phyloP scores from a whole-genome alignment of 1,284 basidiomycete species.

The Polyporus tsugae region DNA sequence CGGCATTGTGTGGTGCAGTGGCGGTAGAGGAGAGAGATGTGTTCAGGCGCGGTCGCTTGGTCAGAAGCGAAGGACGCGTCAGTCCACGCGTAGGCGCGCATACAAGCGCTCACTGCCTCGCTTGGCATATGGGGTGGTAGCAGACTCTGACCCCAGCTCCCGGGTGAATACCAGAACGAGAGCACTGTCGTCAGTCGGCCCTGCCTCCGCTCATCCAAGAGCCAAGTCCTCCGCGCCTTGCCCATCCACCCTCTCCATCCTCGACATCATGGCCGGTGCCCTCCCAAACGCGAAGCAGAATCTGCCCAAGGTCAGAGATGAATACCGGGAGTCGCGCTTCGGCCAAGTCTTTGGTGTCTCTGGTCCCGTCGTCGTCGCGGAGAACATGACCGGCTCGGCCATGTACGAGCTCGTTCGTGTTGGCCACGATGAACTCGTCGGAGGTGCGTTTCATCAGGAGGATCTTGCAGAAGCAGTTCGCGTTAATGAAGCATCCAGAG shows the following conservation, averaged over 20 bases:
- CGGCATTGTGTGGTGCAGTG: slow-evolving; percentile 61
- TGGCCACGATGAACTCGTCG: slow-evolving; percentile 96
- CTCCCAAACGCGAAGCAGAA: slow-evolving; percentile 90
- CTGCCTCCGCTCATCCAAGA: slow-evolving; percentile 21
- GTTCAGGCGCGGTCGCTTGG: slow-evolving; percentile 21
- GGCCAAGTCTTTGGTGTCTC: slow-evolving; percentile 95
- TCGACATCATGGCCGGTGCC: slow-evolving; percentile 82
- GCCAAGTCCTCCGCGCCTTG: slow-evolving; percentile 21
- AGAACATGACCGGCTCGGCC: slow-evolving; percentile 95
- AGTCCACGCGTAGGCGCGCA: slow-evolving; percentile 38
- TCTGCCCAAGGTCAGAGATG: slow-evolving; percentile 88
- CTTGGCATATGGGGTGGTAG: slow-evolving; percentile 20
- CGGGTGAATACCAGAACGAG: slow-evolving; percentile 17
- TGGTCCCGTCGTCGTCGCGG: slow-evolving; percentile 95
- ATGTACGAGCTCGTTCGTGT: slow-evolving; percentile 98
- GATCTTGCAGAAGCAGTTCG: background rate
- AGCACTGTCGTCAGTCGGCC: slow-evolving; percentile 32
- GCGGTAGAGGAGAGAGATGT: slow-evolving; percentile 20
- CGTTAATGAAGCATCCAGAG: slow-evolving; percentile 60
- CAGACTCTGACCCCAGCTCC: slow-evolving; percentile 33
- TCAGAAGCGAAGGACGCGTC: slow-evolving; percentile 43
- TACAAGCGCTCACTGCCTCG: slow-evolving; percentile 1
- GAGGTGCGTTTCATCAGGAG: slow-evolving; percentile 61
- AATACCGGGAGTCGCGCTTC: slow-evolving; percentile 89
- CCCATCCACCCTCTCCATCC: slow-evolving; percentile 21